Conservation (phyloP, 495 filamentous ascomycete genomes). For the Oleoguttula mirabilis region DNA sequence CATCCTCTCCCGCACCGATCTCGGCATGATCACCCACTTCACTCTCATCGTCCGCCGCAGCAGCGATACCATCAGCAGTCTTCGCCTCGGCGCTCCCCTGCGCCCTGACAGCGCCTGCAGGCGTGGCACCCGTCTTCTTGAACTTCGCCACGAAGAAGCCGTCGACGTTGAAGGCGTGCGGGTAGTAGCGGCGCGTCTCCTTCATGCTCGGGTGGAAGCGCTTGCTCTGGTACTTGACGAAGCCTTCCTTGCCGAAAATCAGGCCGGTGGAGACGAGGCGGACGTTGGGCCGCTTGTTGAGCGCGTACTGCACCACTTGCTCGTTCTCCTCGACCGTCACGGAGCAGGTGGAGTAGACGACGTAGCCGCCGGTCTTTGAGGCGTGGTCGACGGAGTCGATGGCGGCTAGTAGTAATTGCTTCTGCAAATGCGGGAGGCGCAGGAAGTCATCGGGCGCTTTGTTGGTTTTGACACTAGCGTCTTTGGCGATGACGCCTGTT, state of each 20-base stretch:
- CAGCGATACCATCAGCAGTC: background rate
- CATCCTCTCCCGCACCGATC: constrained; percentile 34
- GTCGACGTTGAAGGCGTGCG: constrained; percentile 91
- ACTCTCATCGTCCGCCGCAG: background rate
- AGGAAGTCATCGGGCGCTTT: constrained; percentile 92
- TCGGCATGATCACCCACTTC: constrained; percentile 22
- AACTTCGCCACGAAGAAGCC: constrained; percentile 98
- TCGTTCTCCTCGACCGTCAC: constrained; percentile 93
- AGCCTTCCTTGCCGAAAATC: constrained; percentile 84
- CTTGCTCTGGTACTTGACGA: constrained; percentile 78
- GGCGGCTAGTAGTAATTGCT: constrained; percentile 80
- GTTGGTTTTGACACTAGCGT: constrained; percentile 90
- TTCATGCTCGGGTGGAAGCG: constrained; percentile 76
- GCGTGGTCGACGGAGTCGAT: constrained; percentile 88
- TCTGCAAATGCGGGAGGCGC: constrained; percentile 80
- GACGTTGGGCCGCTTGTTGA: constrained; percentile 83
- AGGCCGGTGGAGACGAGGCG: constrained; percentile 86
- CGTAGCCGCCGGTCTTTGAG: constrained; percentile 77
- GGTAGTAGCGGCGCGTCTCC: constrained; percentile 80
- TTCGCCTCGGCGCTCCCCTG: constrained; percentile 19
- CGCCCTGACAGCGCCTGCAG: constrained; percentile 39
- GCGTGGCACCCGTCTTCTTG: constrained; percentile 75
- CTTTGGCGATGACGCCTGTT: constrained; percentile 88
- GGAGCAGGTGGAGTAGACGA: constrained; percentile 89
- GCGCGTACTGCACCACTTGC: constrained; percentile 81